Evolutionary conservation across 2,329 filamentous ascomycete genomes (phyloP), one percentile per base, ranked within the genome.

Genomic region (Emmonsiellopsis sp.): DNA sequence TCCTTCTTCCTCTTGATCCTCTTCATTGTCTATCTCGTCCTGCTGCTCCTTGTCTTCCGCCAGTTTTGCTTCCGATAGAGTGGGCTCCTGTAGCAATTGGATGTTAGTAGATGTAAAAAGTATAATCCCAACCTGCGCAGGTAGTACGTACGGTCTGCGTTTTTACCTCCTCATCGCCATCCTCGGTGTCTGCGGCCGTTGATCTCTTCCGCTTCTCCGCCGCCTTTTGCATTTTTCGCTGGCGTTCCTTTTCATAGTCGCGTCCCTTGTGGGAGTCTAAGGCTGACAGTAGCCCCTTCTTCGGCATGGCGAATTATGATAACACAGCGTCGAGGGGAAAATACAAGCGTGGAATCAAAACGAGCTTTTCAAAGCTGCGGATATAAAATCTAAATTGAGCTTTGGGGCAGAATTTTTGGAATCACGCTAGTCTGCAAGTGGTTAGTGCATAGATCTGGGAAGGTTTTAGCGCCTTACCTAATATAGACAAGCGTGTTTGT

Each of bases 241-340:
- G 86, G 69, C 87, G 83, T 69, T 92, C 87, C 51, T 88, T 78
- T 58, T 86, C 84, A 57, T 87, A 85, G 61, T 93, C 85, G 47
- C 79, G 73, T 33, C 81, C 80, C 64, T 80, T 77, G 55, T 80
- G 71, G 51, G 75, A 73, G 59, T 83, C 78, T 21, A 85, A 75
- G 46, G 81, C 80, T 44, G 74, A 68, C 55, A 82, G 75, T 46
- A 85, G 70, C 65, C 82, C 77, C 65, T 78, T 77, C 59, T 77
- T 78, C 49, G 68, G 72, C 77, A 81, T 76, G 13, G 40, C 10
- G 42, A 32, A 34, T 51, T 44, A 42, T 33, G 17, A 51, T 42
- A 27, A 11, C 37, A 36, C 37, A 36, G 33, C 31, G 47, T 3
- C 17, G 10, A 40, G 21, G 31, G 36, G 32, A 36, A 6, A 32